Conservation (phyloP, 305 asterid species). For the Petunia hybrid region DNA sequence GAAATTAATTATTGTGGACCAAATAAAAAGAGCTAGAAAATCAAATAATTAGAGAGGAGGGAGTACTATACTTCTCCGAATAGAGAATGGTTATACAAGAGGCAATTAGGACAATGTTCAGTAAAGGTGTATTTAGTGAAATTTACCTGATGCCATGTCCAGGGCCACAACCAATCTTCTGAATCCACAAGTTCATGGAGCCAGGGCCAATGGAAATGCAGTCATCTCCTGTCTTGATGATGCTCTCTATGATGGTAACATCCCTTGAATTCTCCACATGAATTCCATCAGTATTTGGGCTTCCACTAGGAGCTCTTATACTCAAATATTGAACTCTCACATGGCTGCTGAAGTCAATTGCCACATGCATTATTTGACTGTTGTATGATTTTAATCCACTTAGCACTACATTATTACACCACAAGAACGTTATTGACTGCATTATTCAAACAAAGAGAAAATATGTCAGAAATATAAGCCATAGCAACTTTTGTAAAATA, state of each 20-base stretch:
- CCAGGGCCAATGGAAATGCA: conserved; percentile 78
- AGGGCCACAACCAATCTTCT: conserved; percentile 63
- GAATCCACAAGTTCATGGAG: conserved; percentile 52
- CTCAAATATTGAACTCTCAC: conserved; percentile 43
- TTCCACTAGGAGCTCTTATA: conserved; percentile 46
- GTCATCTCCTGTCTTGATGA: conserved; percentile 62
- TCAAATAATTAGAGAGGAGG: background rate
- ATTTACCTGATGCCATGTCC: conserved; percentile 75
- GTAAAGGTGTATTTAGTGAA: background rate
- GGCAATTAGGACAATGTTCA: too few species aligned
- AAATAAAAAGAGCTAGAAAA: too few species aligned
- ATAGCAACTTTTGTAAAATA: too few species aligned
- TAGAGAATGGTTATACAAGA: too few species aligned
- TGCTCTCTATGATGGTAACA: conserved; percentile 47
- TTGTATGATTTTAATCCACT: conserved; percentile 56
- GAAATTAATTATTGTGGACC: too few species aligned
- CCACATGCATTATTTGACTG: conserved; percentile 72
- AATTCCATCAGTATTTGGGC: conserved; percentile 53
- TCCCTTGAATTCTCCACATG: conserved; percentile 54
- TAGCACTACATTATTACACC: conserved; percentile 60
- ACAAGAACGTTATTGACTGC: conserved; percentile 70
- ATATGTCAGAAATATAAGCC: too few species aligned
- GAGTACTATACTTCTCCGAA: too few species aligned
- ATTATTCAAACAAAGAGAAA: background rate
- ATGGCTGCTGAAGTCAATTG: conserved; percentile 50